Base-by-base conservation (phyloP, 345 rosid genomes). In the Populus alba region DNA sequence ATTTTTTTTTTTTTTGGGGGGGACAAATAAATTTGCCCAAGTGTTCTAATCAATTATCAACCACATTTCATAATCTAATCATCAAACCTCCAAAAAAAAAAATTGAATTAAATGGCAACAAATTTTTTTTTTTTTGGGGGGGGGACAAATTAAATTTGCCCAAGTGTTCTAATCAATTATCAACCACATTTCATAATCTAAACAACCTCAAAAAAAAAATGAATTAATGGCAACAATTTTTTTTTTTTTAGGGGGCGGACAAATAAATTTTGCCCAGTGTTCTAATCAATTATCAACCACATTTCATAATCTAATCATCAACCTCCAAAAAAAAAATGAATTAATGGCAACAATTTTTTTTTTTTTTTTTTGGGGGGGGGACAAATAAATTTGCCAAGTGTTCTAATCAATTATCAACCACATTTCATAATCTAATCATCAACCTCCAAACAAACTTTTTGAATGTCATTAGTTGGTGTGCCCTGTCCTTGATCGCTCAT, bases 1-100 rank as follows among this genome's bases (percentile, higher is more conserved):
- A 0, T 33, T 33, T 33, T 33, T 33, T 33, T 33, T 33, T 6
- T 53, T 18, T 53, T 20, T 10, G 7, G 3, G 17, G 17, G 4
- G 10, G 2, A 0, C 1, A 3, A n/a, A 57, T n/a, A 11, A 57
- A 57, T 0, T 10, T 1, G 63, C n/a, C 6, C 6, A 1, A 3
- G 29, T n/a, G 27, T 8, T 8, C 12, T 57, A 5, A 33, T 33
- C 23, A 57, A n/a, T 3, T 9, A n/a, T 57, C 63, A 57, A n/a
- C 63, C 29, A 57, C 13, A 9, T n/a, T 53, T n/a, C 17, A 47
- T 47, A 47, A 15, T 47, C 5, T 47, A 47, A 47, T 13, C 23
- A n/a, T n/a, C 15, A n/a, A n/a, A 4, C 29, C 27, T 57, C 29
- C 63, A n/a, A 9, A n/a, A 27, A 27, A 27, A n/a, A n/a, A n/a